A percentile compares a stretch with the other conserved stretches of the same genome.
Evolutionary conservation across 2,329 filamentous ascomycete genomes (phyloP).

Genomic region (Aspergillus brunneoviolaceus): DNA sequence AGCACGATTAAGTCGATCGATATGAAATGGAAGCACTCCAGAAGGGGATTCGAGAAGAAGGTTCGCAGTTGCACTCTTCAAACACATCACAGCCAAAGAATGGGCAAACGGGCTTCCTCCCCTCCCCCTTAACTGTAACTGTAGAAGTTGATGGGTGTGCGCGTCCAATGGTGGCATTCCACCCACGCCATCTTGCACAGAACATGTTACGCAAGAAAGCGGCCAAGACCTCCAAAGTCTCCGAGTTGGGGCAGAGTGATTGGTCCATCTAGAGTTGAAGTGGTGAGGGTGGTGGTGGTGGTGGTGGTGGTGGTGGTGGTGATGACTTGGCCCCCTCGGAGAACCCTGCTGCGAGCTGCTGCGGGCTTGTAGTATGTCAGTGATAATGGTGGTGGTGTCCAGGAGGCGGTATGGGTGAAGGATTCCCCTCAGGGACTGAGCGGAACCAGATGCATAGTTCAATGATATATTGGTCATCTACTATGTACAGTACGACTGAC

Average conservation of each 20-base stretch:
- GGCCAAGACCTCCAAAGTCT: neutral
- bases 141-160: neutral
- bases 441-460: neutral
- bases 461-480: neutral
- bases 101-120: neutral
- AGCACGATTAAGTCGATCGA: neutral
- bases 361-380: neutral
- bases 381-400: neutral
- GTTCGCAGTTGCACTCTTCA: neutral
- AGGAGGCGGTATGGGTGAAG: slow-evolving; percentile 3
- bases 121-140: neutral
- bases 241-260: neutral
- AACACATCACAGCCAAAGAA: neutral
- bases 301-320: neutral
- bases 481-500: neutral
- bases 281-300: neutral
- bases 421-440: neutral
- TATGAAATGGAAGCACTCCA: neutral
- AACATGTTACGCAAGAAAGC: slow-evolving; percentile 7
- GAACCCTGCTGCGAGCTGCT: slow-evolving; percentile 2
- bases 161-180: slow-evolving; percentile 4
- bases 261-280: neutral
- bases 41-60: neutral
- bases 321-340: slow-evolving; percentile 9
- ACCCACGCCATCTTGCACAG: slow-evolving; percentile 5